Base-by-base conservation (phyloP, 108 stramenopile genomes). In the Stephanodiscus minutulus region DNA sequence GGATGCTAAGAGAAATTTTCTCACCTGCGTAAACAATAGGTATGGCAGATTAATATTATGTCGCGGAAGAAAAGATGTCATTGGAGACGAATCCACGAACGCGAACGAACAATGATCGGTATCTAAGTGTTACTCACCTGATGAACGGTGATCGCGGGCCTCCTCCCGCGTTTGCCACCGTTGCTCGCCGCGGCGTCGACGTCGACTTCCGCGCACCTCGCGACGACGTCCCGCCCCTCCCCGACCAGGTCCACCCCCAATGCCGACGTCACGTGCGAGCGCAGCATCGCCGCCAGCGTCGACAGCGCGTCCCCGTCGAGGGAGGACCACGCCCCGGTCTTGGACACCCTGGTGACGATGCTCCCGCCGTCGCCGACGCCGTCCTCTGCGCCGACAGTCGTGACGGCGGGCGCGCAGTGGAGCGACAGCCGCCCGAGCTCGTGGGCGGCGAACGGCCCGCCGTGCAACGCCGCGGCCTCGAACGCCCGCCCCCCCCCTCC, bases 401-500 rank as follows among this genome's bases (percentile, higher is more conserved):
- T 24, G 5, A 57, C 15, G 18, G 17, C 11, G n/a, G 69, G 49
- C 24, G 81, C 63, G 61, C 75, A 86, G 41, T 55, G 74, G 21
- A 72, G 47, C 25, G 83, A 73, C 7, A 86, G 68, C 54, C 81
- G 83, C 11, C 68, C 68, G n/a, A 86, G 48, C 69, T 86, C 86
- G 50, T 39, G 20, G 44, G 66, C 27, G 13, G 76, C 77, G 41
- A 85, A 76, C 13, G 82, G 85, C 50, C 82, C 85, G 21, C 77
- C 82, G 20, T 68, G 28, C 28, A 62, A 31, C 0, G 57, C 13
- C 57, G 15, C 47, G 7, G 43, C 71, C 44, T 71, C 75, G 21
- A 50, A 48, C 4, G 25, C 53, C 43, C 67, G 67, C 27, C 29
- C 24, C 13, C 56, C 60, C 21, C 27, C 24, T 2, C 39, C 22